Conservation (phyloP, 129 eudicot genomes). For the Kitagawia praeruptora region DNA sequence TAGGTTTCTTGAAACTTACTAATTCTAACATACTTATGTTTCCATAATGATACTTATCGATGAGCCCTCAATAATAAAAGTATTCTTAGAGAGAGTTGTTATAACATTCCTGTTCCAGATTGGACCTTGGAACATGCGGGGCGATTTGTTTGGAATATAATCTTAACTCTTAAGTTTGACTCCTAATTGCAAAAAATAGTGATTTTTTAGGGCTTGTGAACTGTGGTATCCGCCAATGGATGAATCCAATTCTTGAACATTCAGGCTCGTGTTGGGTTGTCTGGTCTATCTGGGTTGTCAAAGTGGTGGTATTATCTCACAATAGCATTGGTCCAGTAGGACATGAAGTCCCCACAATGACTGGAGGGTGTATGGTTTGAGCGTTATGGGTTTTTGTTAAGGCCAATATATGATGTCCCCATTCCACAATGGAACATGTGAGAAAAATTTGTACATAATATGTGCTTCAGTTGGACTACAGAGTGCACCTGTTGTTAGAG, state of each 20-base stretch:
- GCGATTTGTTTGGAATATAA: not conserved
- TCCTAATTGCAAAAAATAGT: not conserved
- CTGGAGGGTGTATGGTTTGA: not conserved
- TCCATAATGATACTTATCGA: not conserved
- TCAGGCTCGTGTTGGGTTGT: not conserved
- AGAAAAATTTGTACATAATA: no score
- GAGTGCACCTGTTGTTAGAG: not conserved
- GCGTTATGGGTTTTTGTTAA: not conserved
- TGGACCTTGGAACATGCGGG: not conserved
- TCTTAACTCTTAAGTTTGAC: not conserved
- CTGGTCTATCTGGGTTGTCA: not conserved
- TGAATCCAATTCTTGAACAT: not conserved
- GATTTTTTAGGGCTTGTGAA: not conserved
- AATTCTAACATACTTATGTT: not conserved
- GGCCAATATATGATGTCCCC: not conserved
- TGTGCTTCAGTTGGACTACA: not conserved
- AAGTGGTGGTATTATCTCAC: not conserved
- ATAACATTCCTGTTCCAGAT: no score
- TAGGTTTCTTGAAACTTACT: not conserved
- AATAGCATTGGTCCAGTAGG: not conserved
- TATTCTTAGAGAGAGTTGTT: not conserved
- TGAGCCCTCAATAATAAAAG: not conserved
- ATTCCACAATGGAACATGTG: not conserved
- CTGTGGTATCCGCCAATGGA: not conserved
- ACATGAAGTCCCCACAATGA: not conserved